These are phyloP conservation scores for Plasmopara muralis DNA, from an alignment of 352 stramenopile species.

Conservation along the genomic window DNA sequence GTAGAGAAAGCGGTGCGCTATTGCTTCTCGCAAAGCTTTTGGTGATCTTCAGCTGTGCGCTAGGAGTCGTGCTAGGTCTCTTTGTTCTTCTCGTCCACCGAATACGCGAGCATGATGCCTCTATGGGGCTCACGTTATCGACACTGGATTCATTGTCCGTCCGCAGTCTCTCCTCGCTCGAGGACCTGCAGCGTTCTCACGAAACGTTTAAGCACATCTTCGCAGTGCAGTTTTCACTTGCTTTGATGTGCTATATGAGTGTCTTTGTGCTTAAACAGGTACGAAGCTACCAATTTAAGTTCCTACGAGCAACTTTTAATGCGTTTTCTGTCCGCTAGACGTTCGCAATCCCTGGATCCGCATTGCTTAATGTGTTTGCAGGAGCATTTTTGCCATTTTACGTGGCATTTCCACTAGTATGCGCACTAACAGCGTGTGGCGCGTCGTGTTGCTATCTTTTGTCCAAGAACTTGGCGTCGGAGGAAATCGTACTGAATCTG, in stretches of 20 bases:
- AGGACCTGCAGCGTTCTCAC: slow-evolving; percentile 53
- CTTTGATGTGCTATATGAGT: slow-evolving; percentile 58
- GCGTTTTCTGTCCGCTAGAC: slow-evolving; percentile 32
- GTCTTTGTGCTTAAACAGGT: slow-evolving; percentile 83
- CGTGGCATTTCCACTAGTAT: slow-evolving; percentile 66
- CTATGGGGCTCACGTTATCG: slow-evolving; percentile 31
- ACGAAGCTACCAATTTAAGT: neutral
- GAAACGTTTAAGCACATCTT: slow-evolving; percentile 57
- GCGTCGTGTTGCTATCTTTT: slow-evolving; percentile 70
- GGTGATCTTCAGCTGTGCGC: slow-evolving; percentile 34
- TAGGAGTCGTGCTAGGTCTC: slow-evolving; percentile 29
- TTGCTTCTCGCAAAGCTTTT: slow-evolving; percentile 35
- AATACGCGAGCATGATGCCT: slow-evolving; percentile 42
- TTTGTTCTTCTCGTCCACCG: slow-evolving; percentile 35
- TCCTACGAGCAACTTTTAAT: neutral
- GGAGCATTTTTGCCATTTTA: slow-evolving; percentile 54
- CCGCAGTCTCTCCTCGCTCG: slow-evolving; percentile 52
- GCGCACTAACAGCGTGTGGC: slow-evolving; percentile 53
- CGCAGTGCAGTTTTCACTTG: slow-evolving; percentile 48
- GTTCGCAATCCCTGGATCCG: slow-evolving; percentile 76
- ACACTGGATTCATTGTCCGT: slow-evolving; percentile 50
- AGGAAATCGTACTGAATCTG: slow-evolving; percentile 46
- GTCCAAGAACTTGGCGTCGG: slow-evolving; percentile 53
- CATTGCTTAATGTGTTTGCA: slow-evolving; percentile 69
- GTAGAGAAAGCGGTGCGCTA: slow-evolving; percentile 12